These are phyloP conservation scores for Aspergillus novoparasiticus DNA, from an alignment of 2,329 filamentous ascomycete species.

Conservation along the genomic window DNA sequence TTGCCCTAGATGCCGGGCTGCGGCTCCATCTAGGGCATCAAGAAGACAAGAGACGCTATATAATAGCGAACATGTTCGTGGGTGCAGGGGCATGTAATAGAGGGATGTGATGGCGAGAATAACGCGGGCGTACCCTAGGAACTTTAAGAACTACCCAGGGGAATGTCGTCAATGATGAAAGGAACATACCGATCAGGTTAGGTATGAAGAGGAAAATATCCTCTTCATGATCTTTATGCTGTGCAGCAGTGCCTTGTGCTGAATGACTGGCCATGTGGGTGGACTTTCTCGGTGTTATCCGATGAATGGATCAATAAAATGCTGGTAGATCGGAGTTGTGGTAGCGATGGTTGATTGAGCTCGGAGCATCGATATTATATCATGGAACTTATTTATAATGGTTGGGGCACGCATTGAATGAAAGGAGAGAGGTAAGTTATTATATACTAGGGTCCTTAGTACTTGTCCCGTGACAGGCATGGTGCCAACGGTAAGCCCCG, in stretches of 20 bases:
- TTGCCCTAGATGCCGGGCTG: conserved; percentile 80
- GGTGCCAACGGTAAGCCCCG: neutral
- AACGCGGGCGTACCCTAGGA: conserved; percentile 71
- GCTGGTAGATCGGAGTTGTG: too few relatives aligned
- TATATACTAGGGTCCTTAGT: neutral
- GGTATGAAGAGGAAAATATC: conserved; percentile 79
- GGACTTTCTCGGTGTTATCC: neutral
- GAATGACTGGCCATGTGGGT: neutral
- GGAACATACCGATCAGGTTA: conserved; percentile 68
- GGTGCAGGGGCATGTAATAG: conserved; percentile 96
- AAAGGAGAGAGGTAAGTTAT: too few relatives aligned
- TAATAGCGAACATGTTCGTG: conserved; percentile 78
- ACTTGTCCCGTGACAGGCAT: neutral
- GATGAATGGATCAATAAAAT: too few relatives aligned
- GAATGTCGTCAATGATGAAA: neutral
- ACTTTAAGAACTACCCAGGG: neutral
- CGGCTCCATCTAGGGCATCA: conserved; percentile 87
- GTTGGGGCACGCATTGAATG: too few relatives aligned
- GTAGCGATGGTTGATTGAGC: too few relatives aligned
- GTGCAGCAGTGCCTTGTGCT: neutral
- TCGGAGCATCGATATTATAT: too few relatives aligned
- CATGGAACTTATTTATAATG: too few relatives aligned
- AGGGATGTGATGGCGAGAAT: conserved; percentile 81
- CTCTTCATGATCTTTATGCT: conserved; percentile 43
- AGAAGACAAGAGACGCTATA: conserved; percentile 91